Conservation (phyloP, 1,139 yeast species). For the Nakaseomyces bracarensis region DNA sequence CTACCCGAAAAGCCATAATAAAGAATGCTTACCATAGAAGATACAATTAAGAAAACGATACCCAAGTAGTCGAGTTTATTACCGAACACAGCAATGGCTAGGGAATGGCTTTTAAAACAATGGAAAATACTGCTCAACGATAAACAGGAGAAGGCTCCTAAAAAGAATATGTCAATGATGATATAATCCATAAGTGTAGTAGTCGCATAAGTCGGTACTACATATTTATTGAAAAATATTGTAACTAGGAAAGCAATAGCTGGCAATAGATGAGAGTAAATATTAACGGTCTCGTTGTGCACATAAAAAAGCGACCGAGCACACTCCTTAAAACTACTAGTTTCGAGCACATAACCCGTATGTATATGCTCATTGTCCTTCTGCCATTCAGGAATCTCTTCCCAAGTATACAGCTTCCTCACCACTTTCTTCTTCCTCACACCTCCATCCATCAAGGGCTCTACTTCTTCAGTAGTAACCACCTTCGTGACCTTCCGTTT, state of each 20-base stretch:
- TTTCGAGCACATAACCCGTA: conserved; percentile 68
- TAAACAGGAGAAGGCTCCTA: conserved; percentile 53
- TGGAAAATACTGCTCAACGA: conserved; percentile 73
- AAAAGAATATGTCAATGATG: conserved; percentile 38
- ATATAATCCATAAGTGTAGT: conserved; percentile 40
- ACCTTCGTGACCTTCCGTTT: background rate
- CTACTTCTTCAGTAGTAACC: background rate
- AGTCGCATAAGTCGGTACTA: conserved; percentile 38
- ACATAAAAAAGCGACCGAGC: conserved; percentile 51
- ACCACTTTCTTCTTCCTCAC: background rate
- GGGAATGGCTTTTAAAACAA: conserved; percentile 68
- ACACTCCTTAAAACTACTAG: conserved; percentile 46
- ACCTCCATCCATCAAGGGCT: background rate
- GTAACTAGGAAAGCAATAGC: conserved; percentile 36
- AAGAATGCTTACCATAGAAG: conserved; percentile 66
- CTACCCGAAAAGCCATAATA: conserved; percentile 58
- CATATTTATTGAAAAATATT: conserved; percentile 24
- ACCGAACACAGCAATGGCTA: conserved; percentile 50
- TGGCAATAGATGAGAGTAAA: conserved; percentile 74
- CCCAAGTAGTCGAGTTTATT: conserved; percentile 85
- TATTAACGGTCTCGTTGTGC: conserved; percentile 83
- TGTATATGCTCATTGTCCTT: conserved; percentile 72
- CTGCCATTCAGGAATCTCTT: conserved; percentile 74
- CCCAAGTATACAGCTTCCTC: conserved; percentile 31
- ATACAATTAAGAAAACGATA: conserved; percentile 64